Evolutionary conservation across 2,329 filamentous ascomycete species (phyloP), one percentile per base, ranked within the genome.

Genomic region (Aspergillus oerlinghausenensis): DNA sequence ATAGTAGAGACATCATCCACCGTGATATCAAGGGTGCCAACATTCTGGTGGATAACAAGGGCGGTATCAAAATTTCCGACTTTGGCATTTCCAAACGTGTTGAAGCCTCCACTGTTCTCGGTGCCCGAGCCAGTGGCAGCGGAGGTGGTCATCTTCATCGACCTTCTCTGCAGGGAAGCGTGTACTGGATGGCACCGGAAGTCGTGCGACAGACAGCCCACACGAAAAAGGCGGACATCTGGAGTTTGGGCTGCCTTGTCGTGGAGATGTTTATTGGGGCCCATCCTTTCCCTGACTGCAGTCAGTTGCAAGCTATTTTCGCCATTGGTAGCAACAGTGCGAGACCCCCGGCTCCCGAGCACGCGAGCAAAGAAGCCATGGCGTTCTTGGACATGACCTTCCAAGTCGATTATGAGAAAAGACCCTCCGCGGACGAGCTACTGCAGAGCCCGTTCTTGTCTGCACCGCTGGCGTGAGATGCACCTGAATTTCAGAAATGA

Each of bases 111-210:
- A 94, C 92, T 58, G 84, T 97, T 48, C 84, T 96, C 49, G 73
- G 71, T 35, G 69, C 74, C 50, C 69, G 69, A 47, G 77, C 75
- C 50, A 75, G 68, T 55, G 70, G 67, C 60, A 71, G 70, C 19
- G 71, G 64, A 23, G 69, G 68, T 38, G 65, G 70, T 28, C 75
- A 80, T 61, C 73, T 80, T 48, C 79, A 84, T 63, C 80, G 80
- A 6, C 82, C 86, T 10, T 97, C 93, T 1, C 84, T 99, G 3
- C 94, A 99, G 74, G 94, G 94, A 14, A 97, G 92, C 26, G 94
- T 99, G 52, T 99, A 97, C 78, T 99, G 94, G 94, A 99, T 99
- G 94, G 94, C 94, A 0, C 94, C 94, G 8, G 94, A 99, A 78
- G 94, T 99, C 21, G 94, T 99, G 60, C 94, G 94, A 69, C 94